phyloP scores from a whole-genome alignment of 192 early-diverging fungal genomes.

The Podila clonocystis region DNA sequence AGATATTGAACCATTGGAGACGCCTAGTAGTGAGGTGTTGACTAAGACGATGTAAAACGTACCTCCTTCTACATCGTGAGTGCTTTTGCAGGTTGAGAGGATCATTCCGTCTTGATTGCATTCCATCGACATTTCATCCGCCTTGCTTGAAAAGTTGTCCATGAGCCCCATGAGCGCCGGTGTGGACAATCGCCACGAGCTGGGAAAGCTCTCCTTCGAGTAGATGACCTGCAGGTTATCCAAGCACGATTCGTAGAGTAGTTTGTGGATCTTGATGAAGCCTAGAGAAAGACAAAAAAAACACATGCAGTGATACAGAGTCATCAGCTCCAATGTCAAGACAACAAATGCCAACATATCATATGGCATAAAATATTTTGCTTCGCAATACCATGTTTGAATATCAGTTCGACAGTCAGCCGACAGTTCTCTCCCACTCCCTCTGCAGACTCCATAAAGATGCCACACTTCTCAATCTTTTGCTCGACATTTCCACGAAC shows the following conservation, averaged over 20 bases:
- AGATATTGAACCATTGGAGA: too few relatives aligned
- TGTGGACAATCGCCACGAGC: constrained; percentile 24
- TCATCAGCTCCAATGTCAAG: not conserved
- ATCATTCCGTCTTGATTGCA: constrained; percentile 19
- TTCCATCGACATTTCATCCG: constrained; percentile 36
- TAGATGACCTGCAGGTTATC: constrained; percentile 21
- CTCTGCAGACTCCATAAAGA: constrained; percentile 40
- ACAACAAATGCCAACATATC: not conserved
- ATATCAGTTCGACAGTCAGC: constrained; percentile 34
- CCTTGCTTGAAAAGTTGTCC: constrained; percentile 40
- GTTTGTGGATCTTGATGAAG: constrained; percentile 47
- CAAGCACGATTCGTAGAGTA: constrained; percentile 38
- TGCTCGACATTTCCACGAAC: constrained; percentile 36
- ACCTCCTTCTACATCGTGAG: constrained; percentile 15
- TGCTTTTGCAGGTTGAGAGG: constrained; percentile 18
- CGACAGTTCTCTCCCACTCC: constrained; percentile 44
- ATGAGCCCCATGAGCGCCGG: constrained; percentile 23
- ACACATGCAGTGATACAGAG: not conserved
- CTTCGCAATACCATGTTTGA: constrained; percentile 24
- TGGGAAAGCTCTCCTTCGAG: constrained; percentile 20
- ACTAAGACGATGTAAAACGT: not conserved
- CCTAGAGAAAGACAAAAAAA: constrained; percentile 4
- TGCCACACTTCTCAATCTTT: constrained; percentile 35
- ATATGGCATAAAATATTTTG: not conserved
- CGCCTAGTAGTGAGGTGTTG: too few relatives aligned